Evolutionary conservation across 2,329 filamentous ascomycete species (phyloP).

Genomic region (Beauveria rudraprayagi): DNA sequence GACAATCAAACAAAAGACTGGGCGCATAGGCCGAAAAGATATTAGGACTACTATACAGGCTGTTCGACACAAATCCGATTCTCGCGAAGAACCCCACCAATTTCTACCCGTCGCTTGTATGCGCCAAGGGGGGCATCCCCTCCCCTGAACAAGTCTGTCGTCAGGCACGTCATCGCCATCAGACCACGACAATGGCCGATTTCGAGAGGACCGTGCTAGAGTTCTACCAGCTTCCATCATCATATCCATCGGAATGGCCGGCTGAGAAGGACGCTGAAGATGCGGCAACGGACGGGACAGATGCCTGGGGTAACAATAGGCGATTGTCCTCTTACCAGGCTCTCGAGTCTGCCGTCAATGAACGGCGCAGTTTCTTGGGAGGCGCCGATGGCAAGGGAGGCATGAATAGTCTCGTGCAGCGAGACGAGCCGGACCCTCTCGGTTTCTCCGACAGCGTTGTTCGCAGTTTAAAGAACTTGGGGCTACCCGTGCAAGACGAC

Average conservation of each 20-base stretch:
- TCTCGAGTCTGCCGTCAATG: constrained; percentile 66
- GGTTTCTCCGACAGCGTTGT: constrained; percentile 86
- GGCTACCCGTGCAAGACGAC: constrained; percentile 79
- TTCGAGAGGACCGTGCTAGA: constrained; percentile 71
- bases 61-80: neutral
- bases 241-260: constrained; percentile 81
- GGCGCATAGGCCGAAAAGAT: neutral
- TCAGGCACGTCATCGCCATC: constrained; percentile 1
- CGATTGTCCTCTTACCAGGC: constrained; percentile 78
- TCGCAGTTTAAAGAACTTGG: constrained; percentile 64
- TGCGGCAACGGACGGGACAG: constrained; percentile 53
- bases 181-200: constrained; percentile 48
- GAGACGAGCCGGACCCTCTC: constrained; percentile 86
- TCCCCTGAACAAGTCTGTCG: constrained; percentile 9
- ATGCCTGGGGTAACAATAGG: constrained; percentile 39
- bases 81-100: neutral
- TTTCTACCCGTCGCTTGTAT: neutral
- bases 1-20: neutral
- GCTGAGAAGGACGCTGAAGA: constrained; percentile 65
- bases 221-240: constrained; percentile 76
- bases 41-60: no score
- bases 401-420: constrained; percentile 71
- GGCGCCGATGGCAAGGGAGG: constrained; percentile 61
- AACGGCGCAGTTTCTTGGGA: constrained; percentile 54
- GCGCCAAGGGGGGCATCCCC: neutral